Percentiles rank a stretch among this genome's conserved stretches.
phyloP scores from a whole-genome alignment of 345 rosid genomes.

The Syzygium aqueum region DNA sequence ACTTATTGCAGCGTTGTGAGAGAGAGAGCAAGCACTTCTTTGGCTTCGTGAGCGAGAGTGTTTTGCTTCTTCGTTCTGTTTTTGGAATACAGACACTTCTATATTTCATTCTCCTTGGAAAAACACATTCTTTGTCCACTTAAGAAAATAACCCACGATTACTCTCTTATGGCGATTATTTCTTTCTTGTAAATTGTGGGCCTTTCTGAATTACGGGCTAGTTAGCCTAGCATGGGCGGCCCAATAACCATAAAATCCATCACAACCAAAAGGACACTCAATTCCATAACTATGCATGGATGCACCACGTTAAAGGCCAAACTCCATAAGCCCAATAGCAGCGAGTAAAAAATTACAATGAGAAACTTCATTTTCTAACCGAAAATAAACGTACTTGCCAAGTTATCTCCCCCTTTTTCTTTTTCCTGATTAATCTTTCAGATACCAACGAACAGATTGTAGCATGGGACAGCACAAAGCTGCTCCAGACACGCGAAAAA shows the following conservation, averaged over 20 bases:
- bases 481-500: background rate
- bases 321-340: too few species aligned
- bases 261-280: too few species aligned
- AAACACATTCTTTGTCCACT: too few species aligned
- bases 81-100: fast-evolving
- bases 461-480: background rate
- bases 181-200: too few species aligned
- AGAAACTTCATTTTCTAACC: background rate
- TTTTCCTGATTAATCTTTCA: background rate
- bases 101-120: too few species aligned
- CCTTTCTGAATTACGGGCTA: too few species aligned
- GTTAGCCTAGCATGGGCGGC: background rate
- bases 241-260: background rate
- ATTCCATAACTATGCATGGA: too few species aligned
- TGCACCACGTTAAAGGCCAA: too few species aligned
- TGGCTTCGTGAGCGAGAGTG: background rate
- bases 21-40: background rate
- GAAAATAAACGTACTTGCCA: background rate
- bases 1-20: background rate
- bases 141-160: background rate
- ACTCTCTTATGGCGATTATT: background rate
- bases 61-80: too few species aligned
- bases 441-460: background rate
- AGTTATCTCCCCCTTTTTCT: background rate
- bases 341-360: background rate